These are phyloP conservation scores for Aspergillus candidus DNA, from an alignment of 2,329 filamentous ascomycete species.

Conservation along the genomic window DNA sequence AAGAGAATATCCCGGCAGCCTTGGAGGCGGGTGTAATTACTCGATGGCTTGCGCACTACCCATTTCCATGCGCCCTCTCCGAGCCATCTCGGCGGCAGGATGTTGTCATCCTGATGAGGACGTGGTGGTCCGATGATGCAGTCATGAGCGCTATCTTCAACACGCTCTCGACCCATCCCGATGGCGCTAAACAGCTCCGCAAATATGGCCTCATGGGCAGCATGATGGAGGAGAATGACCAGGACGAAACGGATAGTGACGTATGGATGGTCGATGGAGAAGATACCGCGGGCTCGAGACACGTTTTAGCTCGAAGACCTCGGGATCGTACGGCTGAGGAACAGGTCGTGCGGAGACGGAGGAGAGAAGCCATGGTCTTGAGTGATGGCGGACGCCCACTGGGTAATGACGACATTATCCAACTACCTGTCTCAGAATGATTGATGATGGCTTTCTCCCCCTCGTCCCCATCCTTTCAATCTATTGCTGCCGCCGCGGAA, in stretches of 20 bases:
- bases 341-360: conserved; percentile 64
- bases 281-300: conserved; percentile 42
- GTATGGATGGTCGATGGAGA: conserved; percentile 49
- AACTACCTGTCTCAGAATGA: conserved; percentile 42
- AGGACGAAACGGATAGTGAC: conserved; percentile 48
- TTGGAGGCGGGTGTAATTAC: conserved; percentile 62
- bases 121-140: conserved; percentile 38
- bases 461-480: background rate
- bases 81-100: conserved; percentile 43
- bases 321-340: conserved; percentile 44
- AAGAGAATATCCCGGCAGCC: conserved; percentile 51
- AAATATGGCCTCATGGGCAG: conserved; percentile 40
- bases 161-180: conserved; percentile 31
- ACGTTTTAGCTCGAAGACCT: conserved; percentile 26
- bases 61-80: conserved; percentile 55
- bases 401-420: conserved; percentile 70
- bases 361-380: conserved; percentile 84
- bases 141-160: conserved; percentile 41
- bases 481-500: conserved; percentile 2
- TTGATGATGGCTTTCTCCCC: background rate
- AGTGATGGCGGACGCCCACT: conserved; percentile 77
- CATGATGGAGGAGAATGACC: conserved; percentile 46
- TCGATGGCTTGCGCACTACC: conserved; percentile 67
- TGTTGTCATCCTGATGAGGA: conserved; percentile 36
- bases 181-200: conserved; percentile 37